Conservation (phyloP, 768 basidiomycete genomes). For the Gyrodon lividus region DNA sequence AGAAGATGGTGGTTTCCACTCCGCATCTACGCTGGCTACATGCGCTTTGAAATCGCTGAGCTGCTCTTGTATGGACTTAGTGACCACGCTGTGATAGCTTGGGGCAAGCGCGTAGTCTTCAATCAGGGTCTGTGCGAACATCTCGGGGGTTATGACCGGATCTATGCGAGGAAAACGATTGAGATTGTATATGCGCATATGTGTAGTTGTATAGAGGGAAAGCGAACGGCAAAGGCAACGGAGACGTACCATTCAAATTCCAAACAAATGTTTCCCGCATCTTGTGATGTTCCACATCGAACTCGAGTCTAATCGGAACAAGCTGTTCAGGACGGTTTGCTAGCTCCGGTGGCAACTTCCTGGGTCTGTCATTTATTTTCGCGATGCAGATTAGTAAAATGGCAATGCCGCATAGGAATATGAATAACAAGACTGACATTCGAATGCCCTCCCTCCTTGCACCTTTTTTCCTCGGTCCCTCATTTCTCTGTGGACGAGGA, state of each 20-base stretch:
- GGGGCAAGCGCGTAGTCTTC: constrained; percentile 84
- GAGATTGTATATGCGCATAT: neutral
- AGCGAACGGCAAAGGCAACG: neutral
- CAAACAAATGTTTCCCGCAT: constrained; percentile 97
- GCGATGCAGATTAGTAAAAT: constrained; percentile 10
- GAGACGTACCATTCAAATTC: constrained; percentile 85
- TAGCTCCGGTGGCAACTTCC: constrained; percentile 53
- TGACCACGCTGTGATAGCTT: constrained; percentile 64
- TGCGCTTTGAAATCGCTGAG: constrained; percentile 77
- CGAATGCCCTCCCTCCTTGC: constrained; percentile 67
- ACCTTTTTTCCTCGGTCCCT: constrained; percentile 45
- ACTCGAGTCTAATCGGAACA: constrained; percentile 93
- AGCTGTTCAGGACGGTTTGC: constrained; percentile 74
- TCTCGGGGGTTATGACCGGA: constrained; percentile 83
- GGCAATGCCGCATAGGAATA: neutral
- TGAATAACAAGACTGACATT: constrained; percentile 54
- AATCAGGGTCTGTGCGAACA: constrained; percentile 85
- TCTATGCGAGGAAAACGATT: constrained; percentile 46
- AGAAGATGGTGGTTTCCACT: constrained; percentile 25
- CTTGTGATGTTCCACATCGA: constrained; percentile 92
- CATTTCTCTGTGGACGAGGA: constrained; percentile 45
- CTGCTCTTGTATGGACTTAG: constrained; percentile 86
- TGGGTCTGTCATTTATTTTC: constrained; percentile 45
- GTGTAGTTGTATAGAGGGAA: neutral
- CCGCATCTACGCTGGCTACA: constrained; percentile 52